phyloP scores from a whole-genome alignment of 2,329 filamentous ascomycete species.

The Drechslerella coelobrocha region DNA sequence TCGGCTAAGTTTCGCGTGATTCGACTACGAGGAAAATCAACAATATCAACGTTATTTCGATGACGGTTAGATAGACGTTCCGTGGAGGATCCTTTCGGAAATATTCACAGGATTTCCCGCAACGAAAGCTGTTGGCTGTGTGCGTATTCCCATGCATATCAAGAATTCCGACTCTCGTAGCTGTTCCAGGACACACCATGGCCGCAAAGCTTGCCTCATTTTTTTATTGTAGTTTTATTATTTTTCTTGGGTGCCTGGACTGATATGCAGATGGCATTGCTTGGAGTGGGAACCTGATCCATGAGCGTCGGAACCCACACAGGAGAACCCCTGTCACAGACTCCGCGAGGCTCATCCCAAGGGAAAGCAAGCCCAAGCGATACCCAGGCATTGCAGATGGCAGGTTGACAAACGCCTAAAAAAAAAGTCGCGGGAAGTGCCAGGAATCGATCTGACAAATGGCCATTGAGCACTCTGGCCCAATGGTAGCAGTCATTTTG shows the following conservation, averaged over 20 bases:
- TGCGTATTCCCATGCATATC: neutral
- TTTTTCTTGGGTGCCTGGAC: slow-evolving; percentile 37
- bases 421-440: slow-evolving; percentile 2
- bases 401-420: slow-evolving; percentile 1
- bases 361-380: slow-evolving; percentile 13
- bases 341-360: slow-evolving; percentile 20
- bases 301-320: slow-evolving; percentile 4
- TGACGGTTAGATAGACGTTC: neutral
- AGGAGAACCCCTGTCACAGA: slow-evolving; percentile 16
- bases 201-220: slow-evolving; percentile 32
- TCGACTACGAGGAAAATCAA: too few species aligned
- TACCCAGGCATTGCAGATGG: slow-evolving; percentile 10
- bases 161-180: slow-evolving; percentile 1
- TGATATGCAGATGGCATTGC: neutral
- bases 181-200: slow-evolving; percentile 10
- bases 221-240: too few species aligned
- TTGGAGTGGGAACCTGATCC: slow-evolving; percentile 18
- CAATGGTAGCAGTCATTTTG: slow-evolving; percentile 6
- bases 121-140: neutral
- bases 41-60: neutral
- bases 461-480: neutral
- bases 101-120: slow-evolving; percentile 19
- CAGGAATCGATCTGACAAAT: slow-evolving; percentile 32
- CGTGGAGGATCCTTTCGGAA: neutral
- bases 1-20: too few species aligned